A percentile compares a stretch with the other conserved stretches of the same genome.
Evolutionary conservation across 2,329 filamentous ascomycete species (phyloP).

Genomic region (Penicillium sp.): DNA sequence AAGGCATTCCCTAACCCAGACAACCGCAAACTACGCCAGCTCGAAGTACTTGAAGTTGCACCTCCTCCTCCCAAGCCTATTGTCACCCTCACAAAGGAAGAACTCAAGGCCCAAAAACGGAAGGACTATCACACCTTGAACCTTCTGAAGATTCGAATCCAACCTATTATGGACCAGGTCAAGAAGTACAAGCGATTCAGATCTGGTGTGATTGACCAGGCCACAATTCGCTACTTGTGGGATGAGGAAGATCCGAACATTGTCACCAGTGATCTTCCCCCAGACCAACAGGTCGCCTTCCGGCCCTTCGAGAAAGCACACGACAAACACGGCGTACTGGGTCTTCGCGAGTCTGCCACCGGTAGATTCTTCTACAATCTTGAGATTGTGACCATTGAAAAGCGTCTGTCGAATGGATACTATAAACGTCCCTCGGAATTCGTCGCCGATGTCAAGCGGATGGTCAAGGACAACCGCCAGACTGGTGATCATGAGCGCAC

Average conservation of each 20-base stretch:
- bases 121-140: conserved; percentile 83
- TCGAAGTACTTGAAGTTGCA: conserved; percentile 76
- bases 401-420: conserved; percentile 93
- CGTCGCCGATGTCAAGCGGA: conserved; percentile 77
- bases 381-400: conserved; percentile 89
- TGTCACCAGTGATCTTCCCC: conserved; percentile 61
- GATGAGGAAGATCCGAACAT: conserved; percentile 76
- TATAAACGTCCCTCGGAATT: conserved; percentile 92
- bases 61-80: conserved; percentile 66
- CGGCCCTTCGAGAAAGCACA: conserved; percentile 78
- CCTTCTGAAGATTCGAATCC: conserved; percentile 81
- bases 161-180: conserved; percentile 97
- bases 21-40: conserved; percentile 80
- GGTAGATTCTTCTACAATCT: conserved; percentile 94
- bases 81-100: conserved; percentile 70
- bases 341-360: conserved; percentile 72
- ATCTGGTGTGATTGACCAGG: conserved; percentile 73
- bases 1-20: conserved; percentile 83
- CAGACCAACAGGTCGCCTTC: conserved; percentile 58
- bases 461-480: conserved; percentile 81
- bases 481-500: conserved; percentile 80
- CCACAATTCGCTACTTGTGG: conserved; percentile 76
- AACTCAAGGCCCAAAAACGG: conserved; percentile 77
- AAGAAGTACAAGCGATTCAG: conserved; percentile 92
- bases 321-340: conserved; percentile 76